A percentile compares a stretch with the other conserved stretches of the same genome.
Evolutionary conservation across 495 filamentous ascomycete genomes (phyloP).

Genomic region (Aspergillus diversus): DNA sequence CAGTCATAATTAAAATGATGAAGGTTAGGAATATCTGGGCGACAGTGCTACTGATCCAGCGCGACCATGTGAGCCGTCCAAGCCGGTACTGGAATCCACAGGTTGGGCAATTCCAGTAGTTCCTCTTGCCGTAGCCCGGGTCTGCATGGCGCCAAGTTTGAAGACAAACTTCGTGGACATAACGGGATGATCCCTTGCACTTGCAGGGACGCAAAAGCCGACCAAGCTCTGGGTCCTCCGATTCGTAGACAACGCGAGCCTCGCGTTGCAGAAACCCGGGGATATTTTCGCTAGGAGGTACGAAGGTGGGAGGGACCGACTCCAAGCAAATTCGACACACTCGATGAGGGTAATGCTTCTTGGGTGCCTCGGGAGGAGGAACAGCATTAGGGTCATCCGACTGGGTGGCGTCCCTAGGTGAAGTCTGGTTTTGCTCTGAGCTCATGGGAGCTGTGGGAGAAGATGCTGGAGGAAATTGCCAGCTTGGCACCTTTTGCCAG

Average conservation of each 20-base stretch:
- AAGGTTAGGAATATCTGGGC: constrained; percentile 69
- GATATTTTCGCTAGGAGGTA: constrained; percentile 62
- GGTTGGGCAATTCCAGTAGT: constrained; percentile 87
- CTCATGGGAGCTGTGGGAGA: constrained; percentile 14
- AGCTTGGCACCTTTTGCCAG: constrained; percentile 25
- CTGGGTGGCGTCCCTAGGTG: constrained; percentile 23
- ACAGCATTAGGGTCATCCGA: constrained; percentile 16
- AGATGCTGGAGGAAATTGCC: constrained; percentile 28
- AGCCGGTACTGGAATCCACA: constrained; percentile 85
- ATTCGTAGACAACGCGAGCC: constrained; percentile 73
- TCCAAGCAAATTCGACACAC: constrained; percentile 94
- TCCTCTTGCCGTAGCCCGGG: constrained; percentile 63
- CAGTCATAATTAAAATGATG: constrained; percentile 64
- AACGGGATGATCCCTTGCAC: constrained; percentile 89
- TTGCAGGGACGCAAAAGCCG: constrained; percentile 89
- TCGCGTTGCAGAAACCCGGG: constrained; percentile 63
- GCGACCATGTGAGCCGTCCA: constrained; percentile 74
- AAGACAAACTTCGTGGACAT: constrained; percentile 94
- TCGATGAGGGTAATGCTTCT: constrained; percentile 65
- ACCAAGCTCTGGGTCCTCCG: constrained; percentile 70
- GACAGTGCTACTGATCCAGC: constrained; percentile 69
- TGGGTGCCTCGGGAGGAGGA: constrained; percentile 28
- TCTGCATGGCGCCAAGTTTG: constrained; percentile 81
- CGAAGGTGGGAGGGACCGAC: constrained; percentile 74
- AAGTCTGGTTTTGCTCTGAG: constrained; percentile 17